Base-by-base conservation (phyloP, 805 yeast species). In the Yarrowia porcina region DNA sequence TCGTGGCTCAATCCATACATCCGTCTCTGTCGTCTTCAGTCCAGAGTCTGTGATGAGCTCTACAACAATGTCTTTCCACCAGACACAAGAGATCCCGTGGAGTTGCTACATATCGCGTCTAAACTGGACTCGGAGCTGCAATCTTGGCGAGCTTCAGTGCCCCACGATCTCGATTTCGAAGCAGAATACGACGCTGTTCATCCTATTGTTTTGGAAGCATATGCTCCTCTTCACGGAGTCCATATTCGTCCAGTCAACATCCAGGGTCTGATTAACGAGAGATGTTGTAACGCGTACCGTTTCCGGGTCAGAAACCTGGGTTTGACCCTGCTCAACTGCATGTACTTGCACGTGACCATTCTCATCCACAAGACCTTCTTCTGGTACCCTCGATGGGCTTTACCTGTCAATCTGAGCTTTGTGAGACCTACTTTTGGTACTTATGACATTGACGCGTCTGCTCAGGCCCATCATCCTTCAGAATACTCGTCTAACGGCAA, bases 351-450 rank as follows among this genome's bases (percentile, higher is more conserved):
- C 28, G 60, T 52, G 33, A 52, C 60, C 27, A 38, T 35, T 36
- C 45, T 52, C 39, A 52, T 52, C 38, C 60, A 52, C 60, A 35
- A 38, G 38, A 52, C 23, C 33, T 52, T 52, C 35, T 52, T 36
- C 35, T 52, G 60, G 60, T 52, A 52, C 28, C 60, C 60, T 7
- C 32, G 45, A 13, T 52, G 60, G 60, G 60, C 60, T 17, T 45
- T 52, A 17, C 60, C 60, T 2, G 45, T 36, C 13, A 38, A 52
- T n/a, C 35, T 52, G 45, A 35, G 39, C 6, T 52, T 52, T 36
- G 45, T 36, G 13, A 18, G 44, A 15, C 60, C 60, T 17, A 52
- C 45, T 5, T 36, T 25, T 23, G 42, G 59, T n/a, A n/a, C 42
- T 9, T 33, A 50, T 8, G 49, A 27, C 27, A 18, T 30, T 13